Percentiles rank a stretch among this genome's conserved stretches.
These are phyloP conservation scores for Pichia exigua DNA, from an alignment of 805 yeast genomes.

Conservation along the genomic window DNA sequence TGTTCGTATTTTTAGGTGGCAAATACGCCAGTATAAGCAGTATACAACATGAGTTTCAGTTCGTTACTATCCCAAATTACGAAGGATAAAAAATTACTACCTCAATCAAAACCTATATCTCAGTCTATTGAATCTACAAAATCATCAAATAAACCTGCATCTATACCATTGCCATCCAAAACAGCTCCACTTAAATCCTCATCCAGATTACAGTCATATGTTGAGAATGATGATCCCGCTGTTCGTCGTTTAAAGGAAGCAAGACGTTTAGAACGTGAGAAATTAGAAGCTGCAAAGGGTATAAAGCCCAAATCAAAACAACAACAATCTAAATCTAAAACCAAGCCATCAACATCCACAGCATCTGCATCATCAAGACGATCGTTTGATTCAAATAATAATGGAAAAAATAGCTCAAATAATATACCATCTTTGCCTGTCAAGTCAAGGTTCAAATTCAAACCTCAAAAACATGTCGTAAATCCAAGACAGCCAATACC, in stretches of 20 bases:
- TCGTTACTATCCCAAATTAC: slow-evolving; percentile 26
- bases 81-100: slow-evolving; percentile 15
- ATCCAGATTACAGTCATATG: not conserved
- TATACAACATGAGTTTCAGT: slow-evolving; percentile 10
- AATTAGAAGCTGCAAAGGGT: slow-evolving; percentile 28
- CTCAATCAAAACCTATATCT: slow-evolving; percentile 8
- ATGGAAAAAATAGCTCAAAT: not conserved
- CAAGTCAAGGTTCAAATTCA: slow-evolving; percentile 4
- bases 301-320: slow-evolving; percentile 8
- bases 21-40: not conserved
- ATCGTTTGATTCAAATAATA: not conserved
- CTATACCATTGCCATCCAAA: not conserved
- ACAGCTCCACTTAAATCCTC: not conserved
- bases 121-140: not conserved
- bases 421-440: slow-evolving; percentile 1
- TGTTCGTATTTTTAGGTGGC: not conserved
- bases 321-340: not conserved
- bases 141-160: not conserved
- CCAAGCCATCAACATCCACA: not conserved
- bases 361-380: not conserved
- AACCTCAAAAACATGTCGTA: not conserved
- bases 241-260: slow-evolving; percentile 63
- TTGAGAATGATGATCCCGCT: slow-evolving; percentile 53
- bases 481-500: not conserved
- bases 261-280: slow-evolving; percentile 47